These are phyloP conservation scores for Lecanoromycetidae sp. DNA, from an alignment of 2,329 filamentous ascomycete genomes.

Conservation along the genomic window DNA sequence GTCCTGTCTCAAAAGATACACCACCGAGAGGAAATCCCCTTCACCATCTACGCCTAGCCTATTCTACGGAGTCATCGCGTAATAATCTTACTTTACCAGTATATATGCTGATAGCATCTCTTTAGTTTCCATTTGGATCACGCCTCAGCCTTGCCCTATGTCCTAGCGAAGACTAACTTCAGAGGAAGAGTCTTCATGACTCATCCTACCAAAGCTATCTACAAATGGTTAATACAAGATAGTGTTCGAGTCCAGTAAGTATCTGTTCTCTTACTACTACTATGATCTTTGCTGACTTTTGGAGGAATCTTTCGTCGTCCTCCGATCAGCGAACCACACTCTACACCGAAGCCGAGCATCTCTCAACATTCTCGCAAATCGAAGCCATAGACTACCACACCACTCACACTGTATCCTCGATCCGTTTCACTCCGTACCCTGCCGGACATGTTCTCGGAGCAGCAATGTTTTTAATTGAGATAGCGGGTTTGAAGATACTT, in stretches of 20 bases:
- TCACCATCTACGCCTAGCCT: no score
- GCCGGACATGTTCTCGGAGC: slow-evolving; percentile 96
- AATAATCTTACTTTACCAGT: no score
- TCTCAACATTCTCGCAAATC: slow-evolving; percentile 85
- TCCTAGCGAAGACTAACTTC: slow-evolving; percentile 96
- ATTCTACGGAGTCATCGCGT: no score
- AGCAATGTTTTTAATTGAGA: slow-evolving; percentile 96
- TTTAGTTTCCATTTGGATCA: slow-evolving; percentile 93
- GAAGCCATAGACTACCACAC: slow-evolving; percentile 98
- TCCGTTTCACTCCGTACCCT: slow-evolving; percentile 91
- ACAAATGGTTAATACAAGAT: slow-evolving; percentile 98
- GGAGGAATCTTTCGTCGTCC: slow-evolving; percentile 52
- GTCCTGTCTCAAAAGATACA: not conserved
- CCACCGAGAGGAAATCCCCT: no score
- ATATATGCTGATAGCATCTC: not conserved
- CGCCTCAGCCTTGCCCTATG: slow-evolving; percentile 95
- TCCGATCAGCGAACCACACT: slow-evolving; percentile 55
- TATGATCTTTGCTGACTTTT: slow-evolving; percentile 35
- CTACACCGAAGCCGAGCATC: slow-evolving; percentile 90
- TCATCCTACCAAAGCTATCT: slow-evolving; percentile 96
- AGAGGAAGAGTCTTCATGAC: slow-evolving; percentile 97
- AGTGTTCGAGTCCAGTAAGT: slow-evolving; percentile 78
- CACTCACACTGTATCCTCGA: slow-evolving; percentile 91
- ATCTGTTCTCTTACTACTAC: not conserved
- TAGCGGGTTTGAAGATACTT: slow-evolving; percentile 89